Percentiles rank a stretch among this genome's conserved stretches.
These are phyloP conservation scores for Cladosporium cucumerinum DNA, from an alignment of 2,329 filamentous ascomycete species.

Conservation along the genomic window DNA sequence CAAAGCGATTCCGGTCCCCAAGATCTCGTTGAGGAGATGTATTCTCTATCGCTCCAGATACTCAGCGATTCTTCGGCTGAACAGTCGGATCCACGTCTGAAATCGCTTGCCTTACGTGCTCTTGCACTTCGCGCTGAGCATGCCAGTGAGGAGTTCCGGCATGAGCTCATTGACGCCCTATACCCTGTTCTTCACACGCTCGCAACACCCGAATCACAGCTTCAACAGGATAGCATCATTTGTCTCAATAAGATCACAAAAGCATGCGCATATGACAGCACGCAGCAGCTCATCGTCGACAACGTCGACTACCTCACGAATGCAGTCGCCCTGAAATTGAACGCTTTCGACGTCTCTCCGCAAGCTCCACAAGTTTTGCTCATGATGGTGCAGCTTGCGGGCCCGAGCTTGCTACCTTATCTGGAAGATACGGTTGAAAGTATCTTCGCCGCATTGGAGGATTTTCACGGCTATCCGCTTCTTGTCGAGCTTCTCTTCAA, in stretches of 20 bases:
- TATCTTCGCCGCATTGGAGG: slow-evolving; percentile 89
- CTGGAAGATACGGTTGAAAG: slow-evolving; percentile 87
- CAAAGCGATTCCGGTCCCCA: slow-evolving; percentile 22
- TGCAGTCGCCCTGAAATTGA: slow-evolving; percentile 81
- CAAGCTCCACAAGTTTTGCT: slow-evolving; percentile 84
- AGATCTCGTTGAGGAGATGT: slow-evolving; percentile 58
- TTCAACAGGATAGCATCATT: slow-evolving; percentile 78
- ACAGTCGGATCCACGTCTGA: background rate
- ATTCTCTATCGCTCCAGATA: slow-evolving; percentile 63
- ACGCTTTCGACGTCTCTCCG: slow-evolving; percentile 87
- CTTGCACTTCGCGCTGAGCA: slow-evolving; percentile 71
- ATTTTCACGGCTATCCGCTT: slow-evolving; percentile 86
- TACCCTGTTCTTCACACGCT: slow-evolving; percentile 90
- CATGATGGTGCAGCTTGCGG: slow-evolving; percentile 91
- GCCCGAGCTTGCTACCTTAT: slow-evolving; percentile 76
- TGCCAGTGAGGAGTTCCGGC: slow-evolving; percentile 66
- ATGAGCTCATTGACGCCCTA: slow-evolving; percentile 83
- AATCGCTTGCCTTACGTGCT: slow-evolving; percentile 68
- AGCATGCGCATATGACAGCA: slow-evolving; percentile 69
- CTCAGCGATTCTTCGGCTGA: slow-evolving; percentile 45
- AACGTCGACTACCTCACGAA: slow-evolving; percentile 98
- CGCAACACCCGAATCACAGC: slow-evolving; percentile 62
- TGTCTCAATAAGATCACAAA: slow-evolving; percentile 76
- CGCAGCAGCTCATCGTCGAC: slow-evolving; percentile 75
- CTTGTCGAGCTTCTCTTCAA: slow-evolving; percentile 83